Evolutionary conservation across 83 land plant species (phyloP).

Genomic region (Picea mariana): DNA sequence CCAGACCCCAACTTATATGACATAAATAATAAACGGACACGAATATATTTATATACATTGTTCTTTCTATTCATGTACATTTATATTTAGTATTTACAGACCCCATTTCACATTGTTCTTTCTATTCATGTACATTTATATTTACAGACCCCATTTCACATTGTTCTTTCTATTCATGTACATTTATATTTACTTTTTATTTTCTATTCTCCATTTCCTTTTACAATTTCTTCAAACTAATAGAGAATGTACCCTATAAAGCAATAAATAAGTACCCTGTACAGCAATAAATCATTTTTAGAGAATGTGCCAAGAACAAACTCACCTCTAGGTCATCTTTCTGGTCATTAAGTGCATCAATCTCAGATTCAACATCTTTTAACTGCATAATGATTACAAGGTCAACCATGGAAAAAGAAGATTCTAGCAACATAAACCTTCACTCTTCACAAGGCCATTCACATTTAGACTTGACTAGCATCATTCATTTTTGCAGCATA

Average conservation of each 20-base stretch:
- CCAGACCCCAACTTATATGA: not conserved
- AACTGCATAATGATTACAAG: slow-evolving; percentile 17
- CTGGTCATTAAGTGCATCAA: slow-evolving; percentile 2
- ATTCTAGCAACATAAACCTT: slow-evolving; percentile 2
- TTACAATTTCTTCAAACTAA: not conserved
- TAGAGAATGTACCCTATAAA: not conserved
- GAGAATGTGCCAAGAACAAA: not conserved
- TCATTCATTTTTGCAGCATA: not conserved
- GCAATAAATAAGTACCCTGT: not conserved
- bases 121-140: not conserved
- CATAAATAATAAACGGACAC: not conserved
- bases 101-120: not conserved
- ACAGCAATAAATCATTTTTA: not conserved
- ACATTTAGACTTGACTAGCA: not conserved
- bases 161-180: not conserved
- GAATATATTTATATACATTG: not conserved
- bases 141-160: no score
- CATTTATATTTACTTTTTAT: not conserved
- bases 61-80: not conserved
- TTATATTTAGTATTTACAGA: not conserved
- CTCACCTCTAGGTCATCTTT: slow-evolving; percentile 19
- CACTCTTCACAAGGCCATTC: not conserved
- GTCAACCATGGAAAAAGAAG: not conserved
- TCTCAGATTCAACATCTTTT: slow-evolving; percentile 9
- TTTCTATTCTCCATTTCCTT: not conserved